These are phyloP conservation scores for Candida frijolesensis DNA, from an alignment of 1,139 yeast species.

Conservation along the genomic window DNA sequence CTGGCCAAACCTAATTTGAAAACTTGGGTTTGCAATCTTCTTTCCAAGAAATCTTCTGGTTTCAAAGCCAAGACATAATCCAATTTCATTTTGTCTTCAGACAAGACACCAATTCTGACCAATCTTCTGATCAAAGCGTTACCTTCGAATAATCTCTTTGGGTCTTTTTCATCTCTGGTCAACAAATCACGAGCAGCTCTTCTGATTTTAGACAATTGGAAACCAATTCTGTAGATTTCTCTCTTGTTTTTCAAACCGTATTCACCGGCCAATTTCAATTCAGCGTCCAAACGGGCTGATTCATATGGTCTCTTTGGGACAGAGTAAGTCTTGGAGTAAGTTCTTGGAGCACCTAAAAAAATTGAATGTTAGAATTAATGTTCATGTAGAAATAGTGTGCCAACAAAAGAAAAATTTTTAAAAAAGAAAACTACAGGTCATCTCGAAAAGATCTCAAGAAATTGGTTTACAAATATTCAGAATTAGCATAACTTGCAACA, in stretches of 20 bases:
- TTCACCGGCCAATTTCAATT: slow-evolving; percentile 99
- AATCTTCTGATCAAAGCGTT: slow-evolving; percentile 98
- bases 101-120: slow-evolving; percentile 97
- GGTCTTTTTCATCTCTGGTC: slow-evolving; percentile 99
- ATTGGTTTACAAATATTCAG: not conserved
- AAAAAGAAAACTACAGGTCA: slow-evolving; percentile 9
- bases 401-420: not conserved
- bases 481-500: not conserved
- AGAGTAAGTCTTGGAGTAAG: slow-evolving; percentile 98
- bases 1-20: slow-evolving; percentile 99
- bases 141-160: slow-evolving; percentile 99
- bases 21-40: slow-evolving; percentile 99
- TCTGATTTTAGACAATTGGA: slow-evolving; percentile 99
- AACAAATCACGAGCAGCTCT: slow-evolving; percentile 99
- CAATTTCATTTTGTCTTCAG: slow-evolving; percentile 99
- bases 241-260: slow-evolving; percentile 99
- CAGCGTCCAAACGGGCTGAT: slow-evolving; percentile 99
- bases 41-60: slow-evolving; percentile 99
- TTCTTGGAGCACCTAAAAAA: slow-evolving; percentile 87
- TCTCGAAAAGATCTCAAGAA: slow-evolving; percentile 4
- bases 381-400: not conserved
- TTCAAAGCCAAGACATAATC: slow-evolving; percentile 99
- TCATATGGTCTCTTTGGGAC: slow-evolving; percentile 99
- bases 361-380: slow-evolving; percentile 29
- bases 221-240: slow-evolving; percentile 98